Conservation (phyloP, 2,329 filamentous ascomycete species). For the Dactylellina parvicollis region DNA sequence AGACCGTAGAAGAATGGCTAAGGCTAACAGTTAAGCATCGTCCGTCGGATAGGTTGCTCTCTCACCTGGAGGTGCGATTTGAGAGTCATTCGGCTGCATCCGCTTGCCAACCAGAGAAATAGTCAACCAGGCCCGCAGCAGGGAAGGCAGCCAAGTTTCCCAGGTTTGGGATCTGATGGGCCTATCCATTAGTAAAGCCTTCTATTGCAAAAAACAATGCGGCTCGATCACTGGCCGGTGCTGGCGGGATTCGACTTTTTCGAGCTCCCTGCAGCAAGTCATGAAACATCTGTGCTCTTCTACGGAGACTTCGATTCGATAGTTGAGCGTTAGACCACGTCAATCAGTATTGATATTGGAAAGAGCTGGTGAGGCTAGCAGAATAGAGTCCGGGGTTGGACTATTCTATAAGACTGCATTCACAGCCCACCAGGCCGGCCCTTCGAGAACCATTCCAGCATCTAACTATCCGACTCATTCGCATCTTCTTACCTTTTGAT, state of each 20-base stretch:
- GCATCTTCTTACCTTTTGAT: neutral
- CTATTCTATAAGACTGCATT: conserved; percentile 45
- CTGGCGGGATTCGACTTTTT: conserved; percentile 12
- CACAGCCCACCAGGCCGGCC: conserved; percentile 21
- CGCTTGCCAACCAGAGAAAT: conserved; percentile 13
- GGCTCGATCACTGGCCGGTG: conserved; percentile 23
- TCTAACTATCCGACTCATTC: neutral
- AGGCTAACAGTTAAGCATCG: conserved; percentile 33
- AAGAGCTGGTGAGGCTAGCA: conserved; percentile 7
- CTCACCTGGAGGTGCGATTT: conserved; percentile 11
- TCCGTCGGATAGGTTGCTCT: conserved; percentile 8
- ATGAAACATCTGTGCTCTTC: conserved; percentile 30
- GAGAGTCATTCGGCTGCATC: conserved; percentile 43
- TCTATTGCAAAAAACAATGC: conserved; percentile 40
- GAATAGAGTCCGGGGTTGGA: conserved; percentile 1
- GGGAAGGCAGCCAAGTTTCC: conserved; percentile 38
- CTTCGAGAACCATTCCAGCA: conserved; percentile 5
- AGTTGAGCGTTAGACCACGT: conserved; percentile 25
- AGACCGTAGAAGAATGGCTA: conserved; percentile 1
- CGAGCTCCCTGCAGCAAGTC: conserved; percentile 16
- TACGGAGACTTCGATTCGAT: conserved; percentile 10
- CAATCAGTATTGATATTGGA: conserved; percentile 28
- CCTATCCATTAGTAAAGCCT: conserved; percentile 12
- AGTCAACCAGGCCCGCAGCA: conserved; percentile 43
- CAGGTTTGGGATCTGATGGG: neutral